phyloP scores from a whole-genome alignment of 352 stramenopile genomes.

The Aphanomyces astaci region DNA sequence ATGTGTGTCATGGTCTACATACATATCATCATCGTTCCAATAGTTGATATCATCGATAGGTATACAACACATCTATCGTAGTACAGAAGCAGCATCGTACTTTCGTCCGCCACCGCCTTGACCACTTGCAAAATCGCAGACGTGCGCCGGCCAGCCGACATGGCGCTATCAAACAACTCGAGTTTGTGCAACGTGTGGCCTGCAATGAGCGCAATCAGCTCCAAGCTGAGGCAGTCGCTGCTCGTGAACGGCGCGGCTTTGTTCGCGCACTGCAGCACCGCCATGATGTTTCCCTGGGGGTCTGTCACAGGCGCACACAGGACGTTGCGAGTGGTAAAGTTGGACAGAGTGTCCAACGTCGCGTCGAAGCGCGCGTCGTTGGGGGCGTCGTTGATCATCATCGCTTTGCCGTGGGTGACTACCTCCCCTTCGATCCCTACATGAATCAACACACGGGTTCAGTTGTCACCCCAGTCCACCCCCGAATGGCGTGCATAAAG shows the following conservation, averaged over 20 bases:
- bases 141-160: background rate
- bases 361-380: background rate
- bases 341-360: background rate
- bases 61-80: no score
- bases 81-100: no score
- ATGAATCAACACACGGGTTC: no score
- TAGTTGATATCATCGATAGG: no score
- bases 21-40: no score
- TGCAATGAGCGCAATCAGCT: conserved; percentile 9
- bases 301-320: conserved; percentile 4
- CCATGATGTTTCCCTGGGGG: background rate
- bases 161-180: conserved; percentile 6
- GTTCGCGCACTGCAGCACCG: conserved; percentile 12
- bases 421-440: conserved; percentile 1
- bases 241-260: conserved; percentile 1
- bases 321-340: background rate
- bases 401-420: background rate
- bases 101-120: background rate
- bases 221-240: conserved; percentile 8
- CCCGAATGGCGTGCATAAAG: no score
- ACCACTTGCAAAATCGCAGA: conserved; percentile 17
- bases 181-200: conserved; percentile 20
- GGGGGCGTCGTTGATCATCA: background rate
- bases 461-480: no score
- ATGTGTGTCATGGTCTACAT: conserved; percentile 8